These are phyloP conservation scores for Kodamaea sp. DNA, from an alignment of 1,139 yeast genomes.

Conservation along the genomic window DNA sequence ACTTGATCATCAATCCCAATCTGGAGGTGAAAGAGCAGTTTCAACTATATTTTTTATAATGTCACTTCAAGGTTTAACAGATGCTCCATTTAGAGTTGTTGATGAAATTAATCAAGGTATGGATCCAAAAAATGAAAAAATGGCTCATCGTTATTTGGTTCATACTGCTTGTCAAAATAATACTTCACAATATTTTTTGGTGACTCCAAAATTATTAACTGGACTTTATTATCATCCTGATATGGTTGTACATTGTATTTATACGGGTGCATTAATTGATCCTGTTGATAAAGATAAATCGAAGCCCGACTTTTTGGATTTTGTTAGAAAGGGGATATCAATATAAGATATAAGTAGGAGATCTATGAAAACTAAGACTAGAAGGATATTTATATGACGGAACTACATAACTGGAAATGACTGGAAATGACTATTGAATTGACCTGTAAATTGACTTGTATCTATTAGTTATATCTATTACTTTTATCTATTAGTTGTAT, in stretches of 20 bases:
- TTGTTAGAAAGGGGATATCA: constrained; percentile 8
- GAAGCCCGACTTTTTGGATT: constrained; percentile 31
- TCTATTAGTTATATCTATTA: too few relatives aligned
- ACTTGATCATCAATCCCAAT: constrained; percentile 82
- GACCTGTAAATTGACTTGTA: too few relatives aligned
- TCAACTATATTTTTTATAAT: constrained; percentile 88
- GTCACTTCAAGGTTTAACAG: constrained; percentile 86
- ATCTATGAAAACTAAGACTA: too few relatives aligned
- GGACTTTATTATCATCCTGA: constrained; percentile 73
- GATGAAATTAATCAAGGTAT: constrained; percentile 99
- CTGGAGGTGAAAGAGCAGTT: constrained; percentile 98
- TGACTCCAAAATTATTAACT: constrained; percentile 87
- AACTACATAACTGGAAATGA: too few relatives aligned
- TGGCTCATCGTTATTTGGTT: constrained; percentile 84
- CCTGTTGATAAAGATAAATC: constrained; percentile 17
- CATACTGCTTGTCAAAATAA: constrained; percentile 68
- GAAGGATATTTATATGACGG: too few relatives aligned
- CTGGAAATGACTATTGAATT: too few relatives aligned
- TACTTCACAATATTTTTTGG: constrained; percentile 77
- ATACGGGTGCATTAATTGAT: constrained; percentile 54
- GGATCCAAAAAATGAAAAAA: constrained; percentile 91
- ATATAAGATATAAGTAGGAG: too few relatives aligned
- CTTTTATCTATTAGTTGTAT: too few relatives aligned
- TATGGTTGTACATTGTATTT: constrained; percentile 87
- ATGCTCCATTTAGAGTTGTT: constrained; percentile 90